phyloP scores from a whole-genome alignment of 345 rosid species.

The Linum usitatissimum region DNA sequence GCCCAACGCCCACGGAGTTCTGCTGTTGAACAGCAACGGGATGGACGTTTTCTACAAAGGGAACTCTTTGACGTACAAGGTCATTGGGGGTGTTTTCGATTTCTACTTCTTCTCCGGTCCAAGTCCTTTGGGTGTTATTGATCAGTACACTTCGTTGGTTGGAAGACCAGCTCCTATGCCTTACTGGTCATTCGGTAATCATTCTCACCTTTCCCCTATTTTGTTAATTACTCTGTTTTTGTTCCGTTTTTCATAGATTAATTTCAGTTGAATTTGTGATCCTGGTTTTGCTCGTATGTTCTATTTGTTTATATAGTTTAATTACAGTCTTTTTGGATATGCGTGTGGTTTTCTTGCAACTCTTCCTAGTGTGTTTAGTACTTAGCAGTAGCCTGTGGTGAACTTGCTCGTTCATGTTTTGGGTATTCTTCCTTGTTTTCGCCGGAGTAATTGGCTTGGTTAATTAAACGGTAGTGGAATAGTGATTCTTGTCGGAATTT shows the following conservation, averaged over 20 bases:
- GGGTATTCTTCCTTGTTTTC: too few relatives aligned
- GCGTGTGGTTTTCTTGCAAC: neutral
- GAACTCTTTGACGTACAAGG: conserved; percentile 71
- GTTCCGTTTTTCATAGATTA: neutral
- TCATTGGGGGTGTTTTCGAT: conserved; percentile 90
- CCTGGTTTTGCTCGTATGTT: neutral
- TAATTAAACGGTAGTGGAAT: too few relatives aligned
- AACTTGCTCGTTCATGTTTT: too few relatives aligned
- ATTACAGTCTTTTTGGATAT: neutral
- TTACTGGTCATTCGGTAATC: conserved; percentile 87
- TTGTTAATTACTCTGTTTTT: neutral
- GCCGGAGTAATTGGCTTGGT: too few relatives aligned
- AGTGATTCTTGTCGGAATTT: too few relatives aligned
- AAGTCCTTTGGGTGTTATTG: conserved; percentile 61
- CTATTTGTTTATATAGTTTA: neutral
- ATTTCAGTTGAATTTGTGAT: neutral
- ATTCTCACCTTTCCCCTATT: conserved; percentile 8
- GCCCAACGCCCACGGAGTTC: conserved; percentile 61
- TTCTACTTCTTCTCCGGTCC: conserved; percentile 84
- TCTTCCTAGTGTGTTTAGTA: too few relatives aligned
- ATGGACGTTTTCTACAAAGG: conserved; percentile 93
- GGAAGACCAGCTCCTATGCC: conserved; percentile 99
- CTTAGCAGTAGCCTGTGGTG: too few relatives aligned
- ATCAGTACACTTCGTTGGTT: conserved; percentile 69
- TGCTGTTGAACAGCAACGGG: conserved; percentile 83